Evolutionary conservation across 768 basidiomycete species (phyloP), one percentile per base, ranked within the genome.

Genomic region (Termitomyces sp.): DNA sequence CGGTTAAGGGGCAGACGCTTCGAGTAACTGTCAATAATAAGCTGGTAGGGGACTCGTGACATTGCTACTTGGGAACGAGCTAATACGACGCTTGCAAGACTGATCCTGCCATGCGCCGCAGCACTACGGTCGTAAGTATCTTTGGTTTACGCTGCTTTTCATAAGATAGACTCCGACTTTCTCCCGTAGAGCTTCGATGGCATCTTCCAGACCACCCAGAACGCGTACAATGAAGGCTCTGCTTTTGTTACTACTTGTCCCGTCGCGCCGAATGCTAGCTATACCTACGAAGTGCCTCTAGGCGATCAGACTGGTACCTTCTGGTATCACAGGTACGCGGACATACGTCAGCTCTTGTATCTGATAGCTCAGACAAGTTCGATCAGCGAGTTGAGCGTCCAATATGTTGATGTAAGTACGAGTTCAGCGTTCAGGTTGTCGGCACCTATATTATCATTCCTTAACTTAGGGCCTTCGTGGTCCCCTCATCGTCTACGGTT

Each of bases 211-310:
- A 43, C 57, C 14, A 66, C 66, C 2, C 39, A 54, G 32, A 60
- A 68, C 35, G 53, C 61, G 1, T 70, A 44, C 59, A 58, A 69
- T 32, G 68, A 78, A 55, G 76, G 78, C 16, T 63, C 70, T 52
- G 62, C 77, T 21, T 78, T 72, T 49, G 64, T 79, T 8, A 78
- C 75, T 17, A 76, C 77, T 42, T 79, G 77, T 55, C 77, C 77
- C 17, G 70, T 76, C 41, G 69, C 60, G 44, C 71, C 74, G 14
- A 67, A 67, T n/a, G 60, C 69, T 7, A 68, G 63, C 45, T 78
- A 74, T 61, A 68, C 68, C 30, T 73, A 77, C 59, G 65, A 64
- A 27, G 69, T 78, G 56, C 67, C 67, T 42, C 60, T 70, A 39
- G 63, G 63, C 46, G 58, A 66, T 9, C 78, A 79, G 57, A 64